These are phyloP conservation scores for Salix suchowensis DNA, from an alignment of 345 rosid genomes.

Conservation along the genomic window DNA sequence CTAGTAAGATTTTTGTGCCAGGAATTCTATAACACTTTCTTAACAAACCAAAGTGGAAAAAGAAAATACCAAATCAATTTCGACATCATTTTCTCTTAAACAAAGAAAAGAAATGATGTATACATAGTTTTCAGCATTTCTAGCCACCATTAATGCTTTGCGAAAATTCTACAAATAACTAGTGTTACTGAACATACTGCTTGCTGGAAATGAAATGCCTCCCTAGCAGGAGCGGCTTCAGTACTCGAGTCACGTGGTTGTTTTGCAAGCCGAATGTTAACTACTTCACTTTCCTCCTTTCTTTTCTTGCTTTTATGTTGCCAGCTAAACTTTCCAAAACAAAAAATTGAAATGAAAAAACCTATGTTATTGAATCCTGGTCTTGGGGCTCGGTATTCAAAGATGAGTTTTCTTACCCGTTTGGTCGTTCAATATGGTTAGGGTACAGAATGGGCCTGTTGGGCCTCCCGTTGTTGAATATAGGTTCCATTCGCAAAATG, in stretches of 20 bases:
- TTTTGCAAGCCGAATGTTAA: background rate
- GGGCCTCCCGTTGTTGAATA: background rate
- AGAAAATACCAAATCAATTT: background rate
- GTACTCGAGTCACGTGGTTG: background rate
- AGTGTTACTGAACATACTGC: background rate
- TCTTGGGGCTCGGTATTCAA: background rate
- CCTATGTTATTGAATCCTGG: background rate
- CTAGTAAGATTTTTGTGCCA: background rate
- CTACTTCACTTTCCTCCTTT: background rate
- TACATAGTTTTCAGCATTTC: background rate
- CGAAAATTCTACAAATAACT: background rate
- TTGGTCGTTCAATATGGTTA: background rate
- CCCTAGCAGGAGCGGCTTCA: background rate
- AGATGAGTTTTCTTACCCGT: background rate
- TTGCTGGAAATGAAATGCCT: background rate
- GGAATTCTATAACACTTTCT: background rate
- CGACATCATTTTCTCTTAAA: background rate
- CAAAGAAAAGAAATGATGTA: background rate
- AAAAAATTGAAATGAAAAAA: background rate
- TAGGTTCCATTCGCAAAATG: background rate
- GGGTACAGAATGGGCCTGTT: background rate
- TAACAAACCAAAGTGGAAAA: background rate
- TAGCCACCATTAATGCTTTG: background rate
- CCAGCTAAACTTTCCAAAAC: background rate
- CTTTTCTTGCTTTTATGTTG: background rate